A percentile compares a stretch with the other conserved stretches of the same genome.
These are phyloP conservation scores for Vigna radiata DNA, from an alignment of 306 rosid genomes.

Conservation along the genomic window DNA sequence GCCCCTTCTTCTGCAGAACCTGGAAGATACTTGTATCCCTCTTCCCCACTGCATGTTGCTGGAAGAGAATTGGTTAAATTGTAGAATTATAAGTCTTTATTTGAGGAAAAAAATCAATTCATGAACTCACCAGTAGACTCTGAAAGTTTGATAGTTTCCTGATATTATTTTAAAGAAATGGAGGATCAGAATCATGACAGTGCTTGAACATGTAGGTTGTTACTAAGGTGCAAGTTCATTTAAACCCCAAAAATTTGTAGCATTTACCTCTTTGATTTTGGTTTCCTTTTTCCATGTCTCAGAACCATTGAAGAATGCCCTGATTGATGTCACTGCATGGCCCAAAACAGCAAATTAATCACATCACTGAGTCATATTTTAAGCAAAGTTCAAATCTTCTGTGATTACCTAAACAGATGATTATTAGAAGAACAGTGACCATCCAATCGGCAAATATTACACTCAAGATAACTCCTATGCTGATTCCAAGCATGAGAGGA, in stretches of 20 bases:
- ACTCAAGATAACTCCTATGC: slow-evolving; percentile 82
- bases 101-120: slow-evolving; percentile 7
- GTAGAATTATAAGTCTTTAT: not conserved
- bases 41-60: slow-evolving; percentile 53
- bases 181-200: not conserved
- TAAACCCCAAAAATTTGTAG: not conserved
- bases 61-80: slow-evolving; percentile 27
- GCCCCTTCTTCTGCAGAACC: slow-evolving; percentile 43
- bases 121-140: slow-evolving; percentile 66
- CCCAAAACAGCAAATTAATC: slow-evolving; percentile 19
- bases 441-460: slow-evolving; percentile 92
- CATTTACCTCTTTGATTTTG: slow-evolving; percentile 57
- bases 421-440: slow-evolving; percentile 77
- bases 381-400: slow-evolving; percentile 1
- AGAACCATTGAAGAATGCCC: slow-evolving; percentile 72
- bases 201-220: not conserved
- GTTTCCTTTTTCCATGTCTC: slow-evolving; percentile 84
- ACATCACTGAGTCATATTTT: not conserved
- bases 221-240: not conserved
- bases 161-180: not conserved
- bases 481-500: slow-evolving; percentile 80
- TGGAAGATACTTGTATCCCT: slow-evolving; percentile 72
- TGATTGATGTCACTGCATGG: slow-evolving; percentile 70
- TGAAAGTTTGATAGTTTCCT: slow-evolving; percentile 60
- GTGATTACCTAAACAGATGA: slow-evolving; percentile 67